Conservation (phyloP, 805 yeast species). For the Yarrowia hollandica region DNA sequence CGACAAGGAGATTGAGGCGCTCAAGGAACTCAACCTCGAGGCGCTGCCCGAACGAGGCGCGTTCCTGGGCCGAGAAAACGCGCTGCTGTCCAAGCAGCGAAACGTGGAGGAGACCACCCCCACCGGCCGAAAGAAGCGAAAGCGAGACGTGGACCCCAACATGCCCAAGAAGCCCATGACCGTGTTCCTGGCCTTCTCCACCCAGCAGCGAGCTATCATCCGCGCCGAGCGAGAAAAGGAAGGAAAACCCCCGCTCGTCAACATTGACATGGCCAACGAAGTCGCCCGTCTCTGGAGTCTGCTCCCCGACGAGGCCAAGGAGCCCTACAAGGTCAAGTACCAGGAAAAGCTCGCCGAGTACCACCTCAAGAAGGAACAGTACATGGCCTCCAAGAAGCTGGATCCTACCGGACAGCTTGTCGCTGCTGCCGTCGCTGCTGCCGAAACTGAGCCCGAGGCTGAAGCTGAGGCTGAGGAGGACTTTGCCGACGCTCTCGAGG, state of each 20-base stretch:
- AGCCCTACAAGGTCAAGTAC: constrained; percentile 11
- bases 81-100: too few relatives aligned
- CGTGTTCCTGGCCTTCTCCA: constrained; percentile 76
- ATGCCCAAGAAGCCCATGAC: constrained; percentile 96
- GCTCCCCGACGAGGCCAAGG: constrained; percentile 50
- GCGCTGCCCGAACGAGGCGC: constrained; percentile 8
- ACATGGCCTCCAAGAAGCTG: background rate
- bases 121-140: constrained; percentile 24
- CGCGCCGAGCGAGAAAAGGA: constrained; percentile 63
- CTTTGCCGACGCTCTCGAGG: constrained; percentile 16
- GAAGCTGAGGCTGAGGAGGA: background rate
- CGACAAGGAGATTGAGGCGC: constrained; percentile 2
- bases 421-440: background rate
- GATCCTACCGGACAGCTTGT: background rate
- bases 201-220: constrained; percentile 68
- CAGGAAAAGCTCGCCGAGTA: constrained; percentile 12
- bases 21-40: constrained; percentile 17
- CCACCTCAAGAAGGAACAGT: constrained; percentile 2
- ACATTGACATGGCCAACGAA: constrained; percentile 75
- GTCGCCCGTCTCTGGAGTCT: constrained; percentile 79
- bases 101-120: constrained; percentile 1
- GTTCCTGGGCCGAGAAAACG: background rate
- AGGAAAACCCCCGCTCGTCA: constrained; percentile 63
- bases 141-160: constrained; percentile 64
- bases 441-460: too few relatives aligned